Evolutionary conservation across 2,329 filamentous ascomycete genomes (phyloP).

Genomic region (Pleochaeta shiraiana): DNA sequence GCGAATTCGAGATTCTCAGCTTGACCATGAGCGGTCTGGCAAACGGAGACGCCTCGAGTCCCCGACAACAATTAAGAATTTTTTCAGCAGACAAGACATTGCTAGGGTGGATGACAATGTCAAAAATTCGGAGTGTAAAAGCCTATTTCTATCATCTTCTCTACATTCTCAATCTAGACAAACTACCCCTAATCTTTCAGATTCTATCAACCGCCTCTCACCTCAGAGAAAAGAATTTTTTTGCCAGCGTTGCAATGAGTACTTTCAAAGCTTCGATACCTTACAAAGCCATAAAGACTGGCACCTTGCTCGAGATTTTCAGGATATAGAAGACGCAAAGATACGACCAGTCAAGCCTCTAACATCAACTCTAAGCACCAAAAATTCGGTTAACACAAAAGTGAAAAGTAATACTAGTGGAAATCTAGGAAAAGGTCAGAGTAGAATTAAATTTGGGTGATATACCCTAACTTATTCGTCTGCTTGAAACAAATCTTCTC

Average conservation of each 20-base stretch:
- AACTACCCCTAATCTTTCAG: neutral
- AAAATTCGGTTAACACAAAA: too few relatives aligned
- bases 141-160: neutral
- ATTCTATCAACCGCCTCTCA: neutral
- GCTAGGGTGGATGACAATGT: conserved; percentile 15
- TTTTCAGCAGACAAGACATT: conserved; percentile 12
- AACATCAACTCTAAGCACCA: too few relatives aligned
- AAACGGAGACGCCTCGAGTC: conserved; percentile 17
- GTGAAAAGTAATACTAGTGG: too few relatives aligned
- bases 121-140: conserved; percentile 4
- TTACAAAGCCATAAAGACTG: conserved; percentile 70
- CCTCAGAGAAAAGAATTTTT: conserved; percentile 18
- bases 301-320: conserved; percentile 80
- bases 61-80: conserved; percentile 14
- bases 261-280: conserved; percentile 33
- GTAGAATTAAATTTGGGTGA: too few relatives aligned
- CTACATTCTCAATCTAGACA: neutral
- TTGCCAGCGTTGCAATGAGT: conserved; percentile 44
- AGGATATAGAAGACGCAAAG: conserved; percentile 24
- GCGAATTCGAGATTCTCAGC: conserved; percentile 18
- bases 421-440: too few relatives aligned
- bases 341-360: conserved; percentile 7
- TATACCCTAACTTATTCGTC: too few relatives aligned
- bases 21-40: conserved; percentile 12
- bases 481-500: too few relatives aligned